phyloP scores from a whole-genome alignment of 2,329 filamentous ascomycete species.

The Pestalotiopsis sp. region DNA sequence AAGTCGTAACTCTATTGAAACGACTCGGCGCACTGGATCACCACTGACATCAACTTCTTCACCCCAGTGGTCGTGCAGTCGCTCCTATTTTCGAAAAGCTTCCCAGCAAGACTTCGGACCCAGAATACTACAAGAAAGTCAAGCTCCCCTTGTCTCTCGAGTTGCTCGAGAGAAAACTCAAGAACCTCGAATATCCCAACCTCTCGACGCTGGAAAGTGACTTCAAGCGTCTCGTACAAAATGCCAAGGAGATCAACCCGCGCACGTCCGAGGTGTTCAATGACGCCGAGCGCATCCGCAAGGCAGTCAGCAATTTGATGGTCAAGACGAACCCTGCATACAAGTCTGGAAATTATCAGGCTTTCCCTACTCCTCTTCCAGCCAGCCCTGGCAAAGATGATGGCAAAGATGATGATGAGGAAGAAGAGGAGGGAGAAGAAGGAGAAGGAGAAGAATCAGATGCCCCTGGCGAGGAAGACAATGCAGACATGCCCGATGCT shows the following conservation, averaged over 20 bases:
- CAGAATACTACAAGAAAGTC: constrained; percentile 77
- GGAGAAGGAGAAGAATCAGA: constrained; percentile 17
- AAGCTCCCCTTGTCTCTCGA: constrained; percentile 78
- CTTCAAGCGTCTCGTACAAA: constrained; percentile 83
- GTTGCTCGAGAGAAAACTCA: constrained; percentile 74
- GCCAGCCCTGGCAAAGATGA: constrained; percentile 41
- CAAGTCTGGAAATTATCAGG: constrained; percentile 64
- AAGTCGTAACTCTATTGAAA: constrained; percentile 31
- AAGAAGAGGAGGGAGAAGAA: constrained; percentile 21
- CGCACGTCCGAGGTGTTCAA: constrained; percentile 72
- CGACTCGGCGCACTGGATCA: not conserved
- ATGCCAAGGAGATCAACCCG: constrained; percentile 82
- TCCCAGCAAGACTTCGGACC: constrained; percentile 61
- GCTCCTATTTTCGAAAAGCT: constrained; percentile 75
- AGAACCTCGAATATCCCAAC: constrained; percentile 65
- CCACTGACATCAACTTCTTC: not conserved
- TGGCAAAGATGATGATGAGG: constrained; percentile 24
- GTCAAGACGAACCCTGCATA: constrained; percentile 84
- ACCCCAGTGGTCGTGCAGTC: constrained; percentile 67
- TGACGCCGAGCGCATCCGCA: constrained; percentile 83
- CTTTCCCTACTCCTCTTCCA: constrained; percentile 72
- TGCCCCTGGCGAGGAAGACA: constrained; percentile 7
- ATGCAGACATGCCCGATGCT: constrained; percentile 11
- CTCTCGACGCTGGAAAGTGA: constrained; percentile 79
- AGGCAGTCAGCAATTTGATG: constrained; percentile 87